Conservation (phyloP, 345 rosid species). For the Sonneratia caseolaris region DNA sequence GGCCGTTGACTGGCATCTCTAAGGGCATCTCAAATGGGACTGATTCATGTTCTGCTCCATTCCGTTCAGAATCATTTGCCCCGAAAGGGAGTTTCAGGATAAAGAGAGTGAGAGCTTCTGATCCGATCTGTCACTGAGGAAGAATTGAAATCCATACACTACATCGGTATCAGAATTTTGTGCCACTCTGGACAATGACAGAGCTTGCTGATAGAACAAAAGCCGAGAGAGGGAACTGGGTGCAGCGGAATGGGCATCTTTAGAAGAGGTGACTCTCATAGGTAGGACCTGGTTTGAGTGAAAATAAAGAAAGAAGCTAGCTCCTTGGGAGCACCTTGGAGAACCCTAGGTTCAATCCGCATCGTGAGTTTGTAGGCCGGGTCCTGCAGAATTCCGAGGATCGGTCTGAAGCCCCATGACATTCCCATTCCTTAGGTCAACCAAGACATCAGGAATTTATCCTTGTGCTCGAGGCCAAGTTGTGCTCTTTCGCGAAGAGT, state of each 20-base stretch:
- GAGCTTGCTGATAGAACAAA: no score
- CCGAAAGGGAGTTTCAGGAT: neutral
- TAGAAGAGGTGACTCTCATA: neutral
- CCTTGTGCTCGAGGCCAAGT: neutral
- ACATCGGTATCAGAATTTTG: neutral
- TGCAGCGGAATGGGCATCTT: no score
- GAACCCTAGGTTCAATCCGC: neutral
- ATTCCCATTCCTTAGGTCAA: neutral
- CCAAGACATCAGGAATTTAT: neutral
- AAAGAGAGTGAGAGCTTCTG: neutral
- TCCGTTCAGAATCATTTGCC: neutral
- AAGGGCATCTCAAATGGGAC: neutral
- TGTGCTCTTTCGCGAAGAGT: neutral
- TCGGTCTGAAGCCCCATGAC: neutral
- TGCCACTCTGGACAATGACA: neutral
- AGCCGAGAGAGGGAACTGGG: no score
- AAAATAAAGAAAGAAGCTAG: neutral
- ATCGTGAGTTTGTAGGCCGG: no score
- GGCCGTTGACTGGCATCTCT: neutral
- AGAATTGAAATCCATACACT: neutral
- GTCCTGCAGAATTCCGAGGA: neutral
- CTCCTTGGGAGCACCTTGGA: neutral
- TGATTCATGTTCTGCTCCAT: neutral
- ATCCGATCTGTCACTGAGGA: neutral
- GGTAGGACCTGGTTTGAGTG: neutral